Evolutionary conservation across 2,329 filamentous ascomycete genomes (phyloP).

Genomic region (Pseudonectria buxi): DNA sequence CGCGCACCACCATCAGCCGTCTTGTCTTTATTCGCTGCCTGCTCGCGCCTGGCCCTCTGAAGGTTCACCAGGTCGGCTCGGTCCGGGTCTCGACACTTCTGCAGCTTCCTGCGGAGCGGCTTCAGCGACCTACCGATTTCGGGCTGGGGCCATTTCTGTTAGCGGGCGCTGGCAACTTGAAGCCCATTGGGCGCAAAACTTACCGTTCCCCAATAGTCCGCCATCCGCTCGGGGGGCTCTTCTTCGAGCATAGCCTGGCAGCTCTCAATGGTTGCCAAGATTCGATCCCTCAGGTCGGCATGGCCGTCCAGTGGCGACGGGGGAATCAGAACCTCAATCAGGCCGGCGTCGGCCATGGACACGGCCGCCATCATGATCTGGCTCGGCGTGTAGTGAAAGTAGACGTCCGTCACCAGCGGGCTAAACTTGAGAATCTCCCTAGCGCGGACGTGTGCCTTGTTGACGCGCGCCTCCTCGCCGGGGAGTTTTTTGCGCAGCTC

Average conservation of each 20-base stretch:
- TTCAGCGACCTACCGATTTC: slow-evolving; percentile 42
- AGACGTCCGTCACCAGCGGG: slow-evolving; percentile 84
- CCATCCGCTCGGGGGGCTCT: slow-evolving; percentile 50
- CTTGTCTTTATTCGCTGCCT: slow-evolving; percentile 39
- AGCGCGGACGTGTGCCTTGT: slow-evolving; percentile 64
- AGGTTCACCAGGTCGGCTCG: slow-evolving; percentile 65
- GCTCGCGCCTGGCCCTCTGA: slow-evolving; percentile 56
- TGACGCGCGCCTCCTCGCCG: slow-evolving; percentile 47
- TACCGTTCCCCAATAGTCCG: slow-evolving; percentile 48
- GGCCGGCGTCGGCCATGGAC: slow-evolving; percentile 62
- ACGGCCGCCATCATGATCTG: slow-evolving; percentile 88
- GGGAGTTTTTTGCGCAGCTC: slow-evolving; percentile 66
- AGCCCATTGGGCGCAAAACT: slow-evolving; percentile 9
- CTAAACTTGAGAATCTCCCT: slow-evolving; percentile 70
- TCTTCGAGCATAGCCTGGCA: slow-evolving; percentile 50
- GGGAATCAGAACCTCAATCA: slow-evolving; percentile 46
- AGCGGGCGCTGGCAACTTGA: slow-evolving; percentile 5
- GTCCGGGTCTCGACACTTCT: slow-evolving; percentile 66
- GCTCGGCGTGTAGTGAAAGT: slow-evolving; percentile 90
- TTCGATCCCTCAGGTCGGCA: slow-evolving; percentile 36
- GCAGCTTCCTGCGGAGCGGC: slow-evolving; percentile 61
- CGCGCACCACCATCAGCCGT: slow-evolving; percentile 30
- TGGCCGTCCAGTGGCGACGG: slow-evolving; percentile 28
- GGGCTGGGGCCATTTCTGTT: slow-evolving; percentile 25
- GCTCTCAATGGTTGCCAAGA: slow-evolving; percentile 40